Base-by-base conservation (phyloP, 2,329 filamentous ascomycete species). In the Diplodia intermedia region DNA sequence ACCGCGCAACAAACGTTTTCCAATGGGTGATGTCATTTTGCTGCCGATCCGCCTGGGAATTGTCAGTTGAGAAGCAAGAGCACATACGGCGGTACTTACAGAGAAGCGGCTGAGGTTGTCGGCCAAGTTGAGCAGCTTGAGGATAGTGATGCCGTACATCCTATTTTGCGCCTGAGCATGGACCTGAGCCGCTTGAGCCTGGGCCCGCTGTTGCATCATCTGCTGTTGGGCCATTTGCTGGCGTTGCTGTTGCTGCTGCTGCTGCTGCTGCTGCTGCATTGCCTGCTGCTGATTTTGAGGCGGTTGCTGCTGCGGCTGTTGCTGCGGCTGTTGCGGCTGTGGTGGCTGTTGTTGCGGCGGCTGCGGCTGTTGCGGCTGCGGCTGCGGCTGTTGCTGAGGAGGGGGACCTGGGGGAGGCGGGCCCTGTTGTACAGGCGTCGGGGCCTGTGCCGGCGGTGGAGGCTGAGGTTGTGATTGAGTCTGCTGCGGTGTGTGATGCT, bases 1-100 rank as follows among this genome's bases (percentile, higher is more conserved):
- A 97, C 56, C 87, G 87, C 47, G 86, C 82, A 20, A 97, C 93
- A 73, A 97, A 95, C 5, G 80, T 80, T 71, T 90, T 86, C 94
- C 94, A 98, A 74, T 92, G 91, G 0, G 83, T 79, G 4, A 97
- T 80, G 74, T 93, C 90, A 69, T 90, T 89, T 62, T 83, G 85
- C 85, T 66, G 54, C 47, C 60, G 63, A 20, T 88, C 74, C 26
- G 75, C 69, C 56, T 60, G 12, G 23, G 7, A 15, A 36, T 20
- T 8, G 18, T 63, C 31, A 53, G 49, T 36, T 11, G 31, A 38
- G 11, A 29, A 33, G 26, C 23, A 47, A 47, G 14, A n/a, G 15
- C 38, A 23, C 12, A 9, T 15, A n/a, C 23, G 14, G 9, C 2
- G 4, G 18, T 47, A 68, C 75, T 90, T 88, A 79, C 86, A 80